Base-by-base conservation (phyloP, 2,329 filamentous ascomycete species). In the Ambrosiella beaveri region DNA sequence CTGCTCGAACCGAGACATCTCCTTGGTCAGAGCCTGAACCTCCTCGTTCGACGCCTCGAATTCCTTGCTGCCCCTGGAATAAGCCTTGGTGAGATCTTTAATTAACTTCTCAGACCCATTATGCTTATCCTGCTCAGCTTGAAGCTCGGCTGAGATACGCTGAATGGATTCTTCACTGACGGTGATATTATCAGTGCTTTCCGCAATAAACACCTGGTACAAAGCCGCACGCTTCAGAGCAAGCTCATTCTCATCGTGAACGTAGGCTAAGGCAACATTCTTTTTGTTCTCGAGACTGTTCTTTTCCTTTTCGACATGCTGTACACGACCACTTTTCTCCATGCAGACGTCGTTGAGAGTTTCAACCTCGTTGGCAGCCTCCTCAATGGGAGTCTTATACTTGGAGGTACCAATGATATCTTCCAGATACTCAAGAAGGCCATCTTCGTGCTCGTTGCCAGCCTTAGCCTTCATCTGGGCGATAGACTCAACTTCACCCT, bases 391-490 rank as follows among this genome's bases (percentile, higher is more conserved):
- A 0, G 86, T 80, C 72, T 98, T 98, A 74, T 98, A 98, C 68
- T 95, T 96, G 5, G 93, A 97, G 0, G 93, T 98, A 62, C 94
- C 93, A 65, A 98, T 97, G 62, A 98, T 98, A 66, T 98, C 93
- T 69, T 98, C 93, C 0, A 98, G 80, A 63, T 98, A 98, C 69
- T 98, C 93, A 15, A 98, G 76, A 2, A 98, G 78, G 11, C 93
- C 93, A 65, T 98, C 93, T 61, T 98, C 93, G 66, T 97, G 91
- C 68, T 98, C 93, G 64, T 88, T 91, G 47, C 79, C 84, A 3
- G 94, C 93, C 70, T 98, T 98, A 15, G 94, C 78, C 71, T 98
- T 98, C 93, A 98, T 98, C 71, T 97, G 93, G 6, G 93, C 91
- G 67, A 98, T 98, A 0, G 91, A 96, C 69, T 98, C 93, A 60